A percentile compares a stretch with the other conserved stretches of the same genome.
phyloP scores from a whole-genome alignment of 2,329 filamentous ascomycete genomes.

The Botrytis galanthina region DNA sequence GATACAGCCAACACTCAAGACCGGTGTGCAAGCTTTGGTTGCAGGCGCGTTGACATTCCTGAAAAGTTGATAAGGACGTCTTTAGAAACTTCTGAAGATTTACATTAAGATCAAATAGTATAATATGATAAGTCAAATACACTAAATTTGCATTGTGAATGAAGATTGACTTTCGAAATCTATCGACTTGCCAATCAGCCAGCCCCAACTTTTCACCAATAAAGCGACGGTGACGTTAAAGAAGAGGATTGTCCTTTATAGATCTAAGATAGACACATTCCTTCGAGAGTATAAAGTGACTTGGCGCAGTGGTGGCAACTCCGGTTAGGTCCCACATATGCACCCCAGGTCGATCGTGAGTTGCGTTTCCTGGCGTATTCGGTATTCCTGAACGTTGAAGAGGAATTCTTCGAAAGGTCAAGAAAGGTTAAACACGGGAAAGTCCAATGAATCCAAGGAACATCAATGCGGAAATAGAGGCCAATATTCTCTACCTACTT shows the following conservation, averaged over 20 bases:
- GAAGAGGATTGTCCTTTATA: background rate
- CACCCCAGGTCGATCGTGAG: background rate
- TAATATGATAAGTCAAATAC: background rate
- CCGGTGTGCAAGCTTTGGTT: constrained; percentile 51
- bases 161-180: background rate
- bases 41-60: constrained; percentile 50
- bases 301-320: too few relatives aligned
- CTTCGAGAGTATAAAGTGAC: background rate
- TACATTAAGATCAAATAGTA: background rate
- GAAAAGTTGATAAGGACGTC: background rate
- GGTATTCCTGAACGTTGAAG: background rate
- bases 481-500: background rate
- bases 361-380: background rate
- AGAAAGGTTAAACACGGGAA: background rate
- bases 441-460: background rate
- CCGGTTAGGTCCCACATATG: background rate
- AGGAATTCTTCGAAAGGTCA: background rate
- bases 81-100: background rate
- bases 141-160: background rate
- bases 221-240: background rate
- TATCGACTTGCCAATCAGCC: background rate
- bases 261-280: background rate
- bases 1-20: constrained; percentile 56
- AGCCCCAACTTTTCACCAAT: background rate
- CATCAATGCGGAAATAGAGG: background rate